Base-by-base conservation (phyloP, 2,329 filamentous ascomycete species). In the Lachnum nothofagi region DNA sequence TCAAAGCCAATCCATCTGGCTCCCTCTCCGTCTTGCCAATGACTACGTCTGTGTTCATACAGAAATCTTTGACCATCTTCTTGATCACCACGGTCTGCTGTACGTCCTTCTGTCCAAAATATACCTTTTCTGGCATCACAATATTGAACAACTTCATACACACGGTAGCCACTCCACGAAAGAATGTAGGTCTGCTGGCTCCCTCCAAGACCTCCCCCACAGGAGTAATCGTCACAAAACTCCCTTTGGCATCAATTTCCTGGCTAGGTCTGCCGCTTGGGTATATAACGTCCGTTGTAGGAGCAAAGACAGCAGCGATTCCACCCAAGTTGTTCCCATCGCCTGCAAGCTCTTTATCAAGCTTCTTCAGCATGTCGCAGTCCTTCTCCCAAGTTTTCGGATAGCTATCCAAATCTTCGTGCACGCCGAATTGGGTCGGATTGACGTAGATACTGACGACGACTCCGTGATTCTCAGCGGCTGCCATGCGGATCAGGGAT, bases 71-170 rank as follows among this genome's bases (percentile, higher is more conserved):
- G 25, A 96, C 86, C 80, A 98, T 83, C 38, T 86, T 82, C 62
- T 81, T 83, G 62, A 98, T 87, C 9, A 98, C 80, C 16, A 95
- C 87, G 0, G 90, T 95, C 70, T 98, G 93, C 73, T 98, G 93
- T 17, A 96, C 82, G 67, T 98, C 93, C 71, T 98, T 98, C 68
- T 97, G 93, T 3, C 93, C 93, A 72, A 98, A 96, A 70, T 95
- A 93, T 4, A 89, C 88, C 38, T 78, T 78, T 48, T 91, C 85
- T 3, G 88, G 85, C 56, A 81, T 76, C 39, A 88, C 83, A 46
- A 90, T 87, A 63, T 91, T 91, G 71, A 94, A 91, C 12, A 94
- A 71, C 70, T 94, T 98, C 80, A 91, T 93, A 72, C 91, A 96
- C 2, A 98, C 86, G 1, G 93, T 98, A 17, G 93, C 91, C 27